Base-by-base conservation (phyloP, 257 asterid genomes). In the Salvia splendens region DNA sequence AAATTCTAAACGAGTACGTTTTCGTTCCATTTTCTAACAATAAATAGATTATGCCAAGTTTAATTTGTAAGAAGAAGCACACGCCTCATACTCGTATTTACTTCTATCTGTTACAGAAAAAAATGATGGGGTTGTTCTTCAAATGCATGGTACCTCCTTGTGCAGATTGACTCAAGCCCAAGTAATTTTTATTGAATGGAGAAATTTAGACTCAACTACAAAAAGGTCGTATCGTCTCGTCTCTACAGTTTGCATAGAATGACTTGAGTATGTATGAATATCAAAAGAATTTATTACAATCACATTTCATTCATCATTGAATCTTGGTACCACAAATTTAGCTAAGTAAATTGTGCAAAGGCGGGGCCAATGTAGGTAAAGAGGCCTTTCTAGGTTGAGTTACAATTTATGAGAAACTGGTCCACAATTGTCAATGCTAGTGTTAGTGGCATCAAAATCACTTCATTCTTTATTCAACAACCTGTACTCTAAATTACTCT, bases 61-160 rank as follows among this genome's bases (percentile, higher is more conserved):
- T 17, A 17, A 17, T 17, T 17, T 17, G 20, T 17, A 17, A 17
- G 20, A 17, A 17, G 20, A 17, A 17, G 20, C 20, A 17, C 1
- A 17, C 20, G 20, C 20, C 20, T 17, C 20, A 17, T 17, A 17
- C 20, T 17, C 20, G 1, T 17, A 17, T 0, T 17, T 17, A 17
- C 20, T 17, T 17, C 20, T 17, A 35, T 12, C 8, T 43, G 16
- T 17, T 79, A 17, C 94, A 92, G 98, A 87, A 87, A 79, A 87
- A 73, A 60, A 79, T 84, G 81, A 76, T 89, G 76, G 95, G 97
- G 52, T 87, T 92, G 86, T 83, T 92, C 59, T 87, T 93, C 46
- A 82, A 88, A 75, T 92, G 98, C 87, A 85, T 92, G 78, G 89
- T 69, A 62, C 92, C 97, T 2, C 93, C 92, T 48, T 92, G 98